Percentiles rank a stretch among this genome's conserved stretches.
Conservation (phyloP, 2,329 filamentous ascomycete genomes). For the Ophiostoma sp. region DNA sequence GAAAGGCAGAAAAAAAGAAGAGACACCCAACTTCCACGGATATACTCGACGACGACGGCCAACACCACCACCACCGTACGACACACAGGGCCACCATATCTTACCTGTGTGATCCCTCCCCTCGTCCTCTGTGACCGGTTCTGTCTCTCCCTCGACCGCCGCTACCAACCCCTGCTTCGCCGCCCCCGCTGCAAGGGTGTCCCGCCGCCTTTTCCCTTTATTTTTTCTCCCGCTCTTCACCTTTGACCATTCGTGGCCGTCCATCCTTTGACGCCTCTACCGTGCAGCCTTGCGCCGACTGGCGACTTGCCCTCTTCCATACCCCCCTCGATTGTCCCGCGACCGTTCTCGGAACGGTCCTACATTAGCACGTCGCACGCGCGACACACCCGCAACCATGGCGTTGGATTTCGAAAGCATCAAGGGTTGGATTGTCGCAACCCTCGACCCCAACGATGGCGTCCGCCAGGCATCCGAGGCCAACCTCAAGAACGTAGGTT, state of each 20-base stretch:
- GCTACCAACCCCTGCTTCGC: slow-evolving; percentile 1
- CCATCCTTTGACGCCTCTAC: not conserved
- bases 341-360: slow-evolving; percentile 12
- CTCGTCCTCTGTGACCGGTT: slow-evolving; percentile 6
- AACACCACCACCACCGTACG: not conserved
- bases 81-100: not conserved
- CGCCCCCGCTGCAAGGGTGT: slow-evolving; percentile 11
- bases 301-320: not conserved
- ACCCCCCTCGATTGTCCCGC: not conserved
- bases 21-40: not conserved
- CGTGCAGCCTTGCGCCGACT: slow-evolving; percentile 1
- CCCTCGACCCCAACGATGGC: slow-evolving; percentile 25
- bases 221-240: slow-evolving; percentile 7
- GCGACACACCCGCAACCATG: slow-evolving; percentile 45
- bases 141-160: slow-evolving; percentile 1
- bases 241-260: not conserved
- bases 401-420: slow-evolving; percentile 25
- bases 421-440: slow-evolving; percentile 27
- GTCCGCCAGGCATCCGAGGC: slow-evolving; percentile 70
- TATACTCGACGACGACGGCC: not conserved
- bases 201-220: slow-evolving; percentile 13
- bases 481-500: slow-evolving; percentile 71
- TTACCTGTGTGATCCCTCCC: too few species aligned
- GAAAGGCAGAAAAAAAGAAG: slow-evolving; percentile 1
- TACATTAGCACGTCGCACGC: slow-evolving; percentile 31